Percentiles rank a stretch among this genome's conserved stretches.
Evolutionary conservation across 495 filamentous ascomycete genomes (phyloP).

Genomic region (Elaphomyces granulatus): DNA sequence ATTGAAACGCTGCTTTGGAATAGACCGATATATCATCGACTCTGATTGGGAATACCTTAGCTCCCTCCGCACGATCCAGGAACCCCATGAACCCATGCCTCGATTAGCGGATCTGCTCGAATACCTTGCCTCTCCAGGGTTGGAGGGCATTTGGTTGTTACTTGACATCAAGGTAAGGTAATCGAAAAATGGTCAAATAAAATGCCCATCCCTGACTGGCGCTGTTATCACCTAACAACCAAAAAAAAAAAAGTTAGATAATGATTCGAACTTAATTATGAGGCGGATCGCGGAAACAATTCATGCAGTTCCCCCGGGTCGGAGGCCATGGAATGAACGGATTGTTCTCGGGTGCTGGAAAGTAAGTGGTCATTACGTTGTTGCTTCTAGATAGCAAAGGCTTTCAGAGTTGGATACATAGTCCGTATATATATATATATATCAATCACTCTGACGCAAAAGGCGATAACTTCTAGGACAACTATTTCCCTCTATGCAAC

Average conservation of each 20-base stretch:
- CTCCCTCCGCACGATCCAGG: slow-evolving; percentile 47
- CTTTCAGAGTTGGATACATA: slow-evolving; percentile 2
- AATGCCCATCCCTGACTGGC: too few species aligned
- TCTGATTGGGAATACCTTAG: slow-evolving; percentile 60
- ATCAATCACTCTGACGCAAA: too few species aligned
- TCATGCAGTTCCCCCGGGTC: slow-evolving; percentile 27
- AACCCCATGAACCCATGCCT: slow-evolving; percentile 58
- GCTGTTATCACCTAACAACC: slow-evolving; percentile 1
- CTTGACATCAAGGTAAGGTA: slow-evolving; percentile 69
- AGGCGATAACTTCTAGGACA: too few species aligned
- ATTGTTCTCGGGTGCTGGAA: slow-evolving; percentile 72
- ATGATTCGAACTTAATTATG: slow-evolving; percentile 58
- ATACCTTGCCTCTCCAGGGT: slow-evolving; percentile 45
- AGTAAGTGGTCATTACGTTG: slow-evolving; percentile 24
- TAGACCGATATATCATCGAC: slow-evolving; percentile 52
- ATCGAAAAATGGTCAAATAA: background rate
- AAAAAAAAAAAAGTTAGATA: slow-evolving; percentile 37
- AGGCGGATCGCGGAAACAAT: slow-evolving; percentile 47
- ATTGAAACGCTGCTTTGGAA: slow-evolving; percentile 67
- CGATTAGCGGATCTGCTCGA: slow-evolving; percentile 60
- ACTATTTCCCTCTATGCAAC: slow-evolving; percentile 44
- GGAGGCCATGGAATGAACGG: slow-evolving; percentile 51
- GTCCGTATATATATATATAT: too few species aligned
- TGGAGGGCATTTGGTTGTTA: slow-evolving; percentile 60
- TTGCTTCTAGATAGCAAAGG: background rate